Conservation (phyloP, 306 rosid genomes). For the Senna tora region DNA sequence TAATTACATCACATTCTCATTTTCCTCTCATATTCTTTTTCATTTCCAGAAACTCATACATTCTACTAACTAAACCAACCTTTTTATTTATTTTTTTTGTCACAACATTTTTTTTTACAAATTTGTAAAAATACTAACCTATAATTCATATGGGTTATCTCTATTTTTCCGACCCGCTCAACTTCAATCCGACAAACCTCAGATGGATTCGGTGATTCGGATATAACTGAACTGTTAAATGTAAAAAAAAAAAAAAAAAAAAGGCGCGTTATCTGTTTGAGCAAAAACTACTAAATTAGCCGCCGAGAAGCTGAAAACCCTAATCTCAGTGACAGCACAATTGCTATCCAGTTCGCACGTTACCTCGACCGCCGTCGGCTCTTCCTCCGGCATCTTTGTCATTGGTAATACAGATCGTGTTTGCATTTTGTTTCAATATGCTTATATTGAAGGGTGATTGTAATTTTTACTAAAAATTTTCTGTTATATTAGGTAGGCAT, state of each 20-base stretch:
- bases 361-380: not conserved
- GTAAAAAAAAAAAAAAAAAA: not conserved
- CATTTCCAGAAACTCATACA: too few species aligned
- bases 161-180: too few species aligned
- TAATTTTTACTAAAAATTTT: not conserved
- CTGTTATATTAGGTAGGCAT: slow-evolving; percentile 26
- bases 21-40: too few species aligned
- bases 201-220: too few species aligned
- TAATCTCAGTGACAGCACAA: slow-evolving; percentile 17
- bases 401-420: slow-evolving; percentile 33
- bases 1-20: too few species aligned
- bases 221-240: too few species aligned
- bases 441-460: not conserved
- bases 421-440: not conserved
- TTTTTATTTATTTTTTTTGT: too few species aligned
- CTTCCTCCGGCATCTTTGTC: slow-evolving; percentile 36
- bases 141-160: too few species aligned
- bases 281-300: not conserved
- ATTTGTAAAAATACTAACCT: too few species aligned
- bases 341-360: slow-evolving; percentile 38
- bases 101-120: too few species aligned
- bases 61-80: too few species aligned
- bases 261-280: slow-evolving; percentile 1
- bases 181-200: too few species aligned
- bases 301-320: slow-evolving; percentile 37